Evolutionary conservation across 169 alveolate genomes (phyloP).

Genomic region (Eimeria sp.): DNA sequence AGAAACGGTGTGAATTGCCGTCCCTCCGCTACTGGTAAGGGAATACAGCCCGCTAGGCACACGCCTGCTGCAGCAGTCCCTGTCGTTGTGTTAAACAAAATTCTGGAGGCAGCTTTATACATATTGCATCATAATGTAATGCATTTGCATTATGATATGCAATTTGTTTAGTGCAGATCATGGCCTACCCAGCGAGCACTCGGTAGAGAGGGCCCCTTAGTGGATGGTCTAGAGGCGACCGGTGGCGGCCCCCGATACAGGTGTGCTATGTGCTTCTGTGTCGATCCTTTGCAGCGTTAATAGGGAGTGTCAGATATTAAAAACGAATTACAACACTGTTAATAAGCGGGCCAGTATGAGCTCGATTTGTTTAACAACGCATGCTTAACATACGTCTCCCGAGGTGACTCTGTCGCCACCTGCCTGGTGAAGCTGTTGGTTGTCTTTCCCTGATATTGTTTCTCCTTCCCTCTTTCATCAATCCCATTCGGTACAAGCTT

Average conservation of each 20-base stretch:
- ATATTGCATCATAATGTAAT: neutral
- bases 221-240: slow-evolving; percentile 20
- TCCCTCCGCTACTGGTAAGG: slow-evolving; percentile 5
- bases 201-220: neutral
- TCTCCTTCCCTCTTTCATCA: neutral
- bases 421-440: neutral
- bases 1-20: neutral
- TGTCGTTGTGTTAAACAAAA: neutral
- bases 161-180: neutral
- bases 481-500: neutral
- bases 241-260: slow-evolving; percentile 34
- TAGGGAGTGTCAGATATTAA: neutral
- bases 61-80: neutral
- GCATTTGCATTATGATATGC: neutral
- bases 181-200: neutral
- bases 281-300: neutral
- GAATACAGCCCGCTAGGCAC: slow-evolving; percentile 43
- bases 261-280: neutral
- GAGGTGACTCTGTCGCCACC: slow-evolving; percentile 37
- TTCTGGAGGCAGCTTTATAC: neutral
- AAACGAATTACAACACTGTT: neutral
- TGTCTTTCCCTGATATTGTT: neutral
- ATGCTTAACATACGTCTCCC: neutral
- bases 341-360: neutral
- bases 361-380: neutral